phyloP scores from a whole-genome alignment of 129 eudicot species.

The Smallanthus sonchifolius region DNA sequence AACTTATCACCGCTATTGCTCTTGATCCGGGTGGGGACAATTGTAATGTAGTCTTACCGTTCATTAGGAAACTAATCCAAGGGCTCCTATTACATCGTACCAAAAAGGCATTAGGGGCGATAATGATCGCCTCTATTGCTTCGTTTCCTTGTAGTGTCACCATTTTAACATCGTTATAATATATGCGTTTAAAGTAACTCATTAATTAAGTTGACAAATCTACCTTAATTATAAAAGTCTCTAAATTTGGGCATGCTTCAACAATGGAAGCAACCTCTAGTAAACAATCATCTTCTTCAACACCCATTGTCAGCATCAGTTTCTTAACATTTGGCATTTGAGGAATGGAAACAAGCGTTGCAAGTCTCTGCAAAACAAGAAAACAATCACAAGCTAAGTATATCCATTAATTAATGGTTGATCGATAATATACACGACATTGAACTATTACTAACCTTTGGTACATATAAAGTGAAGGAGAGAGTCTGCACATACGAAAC shows the following conservation, averaged over 20 bases:
- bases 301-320: conserved; percentile 33
- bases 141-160: too few species aligned
- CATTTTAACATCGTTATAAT: background rate
- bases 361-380: conserved; percentile 18
- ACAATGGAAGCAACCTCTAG: conserved; percentile 24
- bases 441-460: conserved; percentile 24
- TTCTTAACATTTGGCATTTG: conserved; percentile 37
- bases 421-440: background rate
- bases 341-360: conserved; percentile 21
- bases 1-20: too few species aligned
- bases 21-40: too few species aligned
- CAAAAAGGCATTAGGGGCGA: too few species aligned
- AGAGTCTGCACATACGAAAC: conserved; percentile 26
- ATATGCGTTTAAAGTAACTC: background rate
- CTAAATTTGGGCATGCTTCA: conserved; percentile 36
- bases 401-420: background rate
- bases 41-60: too few species aligned
- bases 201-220: background rate
- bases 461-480: conserved; percentile 19
- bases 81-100: too few species aligned
- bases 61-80: too few species aligned
- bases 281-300: conserved; percentile 31
- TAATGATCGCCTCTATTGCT: too few species aligned
- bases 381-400: background rate
- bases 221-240: conserved; percentile 42